Conservation (phyloP, 352 stramenopile species). For the Phytophthora cryptogea region DNA sequence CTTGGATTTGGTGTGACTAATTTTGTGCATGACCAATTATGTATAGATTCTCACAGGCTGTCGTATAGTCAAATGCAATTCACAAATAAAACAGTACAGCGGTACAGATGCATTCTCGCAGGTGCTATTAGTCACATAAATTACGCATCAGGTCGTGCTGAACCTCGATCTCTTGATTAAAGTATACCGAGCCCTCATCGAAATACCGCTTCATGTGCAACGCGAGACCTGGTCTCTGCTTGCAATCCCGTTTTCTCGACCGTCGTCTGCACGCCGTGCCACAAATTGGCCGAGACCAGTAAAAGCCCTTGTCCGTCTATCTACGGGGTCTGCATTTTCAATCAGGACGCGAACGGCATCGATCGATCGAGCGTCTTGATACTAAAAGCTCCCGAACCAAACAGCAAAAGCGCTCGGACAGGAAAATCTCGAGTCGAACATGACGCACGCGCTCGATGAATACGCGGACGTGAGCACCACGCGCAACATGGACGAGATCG, state of each 20-base stretch:
- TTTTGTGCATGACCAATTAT: slow-evolving; percentile 3
- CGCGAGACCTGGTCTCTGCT: slow-evolving; percentile 7
- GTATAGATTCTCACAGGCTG: too few relatives aligned
- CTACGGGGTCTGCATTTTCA: slow-evolving; percentile 28
- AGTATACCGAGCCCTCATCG: slow-evolving; percentile 13
- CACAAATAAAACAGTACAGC: too few relatives aligned
- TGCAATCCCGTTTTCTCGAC: slow-evolving; percentile 1
- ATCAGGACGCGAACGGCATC: slow-evolving; percentile 22
- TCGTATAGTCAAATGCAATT: too few relatives aligned
- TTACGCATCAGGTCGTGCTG: slow-evolving; percentile 9
- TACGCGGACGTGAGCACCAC: slow-evolving; percentile 48
- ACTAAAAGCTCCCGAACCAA: slow-evolving; percentile 9
- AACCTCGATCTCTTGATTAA: slow-evolving; percentile 28
- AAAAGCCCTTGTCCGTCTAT: slow-evolving; percentile 17
- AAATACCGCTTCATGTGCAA: slow-evolving; percentile 24
- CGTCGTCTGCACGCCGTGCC: slow-evolving; percentile 3
- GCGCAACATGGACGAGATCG: slow-evolving; percentile 39
- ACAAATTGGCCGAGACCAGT: slow-evolving; percentile 10
- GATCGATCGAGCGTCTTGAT: slow-evolving; percentile 24
- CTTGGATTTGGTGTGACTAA: slow-evolving; percentile 18
- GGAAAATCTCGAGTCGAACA: slow-evolving; percentile 19
- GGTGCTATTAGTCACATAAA: slow-evolving; percentile 1
- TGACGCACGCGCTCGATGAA: slow-evolving; percentile 30
- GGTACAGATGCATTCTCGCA: neutral
- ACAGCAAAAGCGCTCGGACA: slow-evolving; percentile 25